Evolutionary conservation across 2,329 filamentous ascomycete genomes (phyloP), one percentile per base, ranked within the genome.

Genomic region (Monosporascus sp.): DNA sequence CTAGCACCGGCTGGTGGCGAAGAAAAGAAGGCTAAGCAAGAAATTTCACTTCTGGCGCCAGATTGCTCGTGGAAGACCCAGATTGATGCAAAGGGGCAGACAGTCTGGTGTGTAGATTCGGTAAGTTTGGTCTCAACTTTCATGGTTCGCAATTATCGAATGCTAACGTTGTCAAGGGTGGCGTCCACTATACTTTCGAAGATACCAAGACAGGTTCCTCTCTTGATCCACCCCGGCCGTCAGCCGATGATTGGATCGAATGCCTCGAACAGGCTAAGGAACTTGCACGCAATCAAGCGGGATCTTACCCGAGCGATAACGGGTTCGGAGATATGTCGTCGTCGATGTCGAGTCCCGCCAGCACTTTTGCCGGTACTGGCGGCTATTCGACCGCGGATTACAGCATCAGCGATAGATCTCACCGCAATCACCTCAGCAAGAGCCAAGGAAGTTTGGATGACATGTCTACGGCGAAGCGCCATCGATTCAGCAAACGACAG

Each of bases 11-110:
- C 92, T 24, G 92, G 93, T 6, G 94, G 93, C 0, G 94, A 96
- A 58, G 93, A 97, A 67, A 99, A 99, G 74, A 92, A 94, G 69
- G 82, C 90, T 22, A 99, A 99, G 69, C 82, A 90, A 63, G 94
- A 99, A 61, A 83, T 99, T 37, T 90, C 89, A n/a, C 77, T 99
- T 25, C 74, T 96, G 20, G 79, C 81, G 2, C 76, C 86, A 2
- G 91, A 90, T 50, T 90, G 85, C 60, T 76, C 82, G 25, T 97
- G 90, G 85, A 87, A 83, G 67, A 90, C 80, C 50, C 89, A 89
- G 61, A 81, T 86, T 46, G 94, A 96, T 70, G 78, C 84, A n/a
- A 97, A 96, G 70, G 92, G 91, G 25, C 81, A 93, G 72, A 86
- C 85, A 27, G 85, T 89, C 54, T 97, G 91, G 90, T 87, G 87